Base-by-base conservation (phyloP, 306 rosid genomes). In the Sesbania bispinosa region DNA sequence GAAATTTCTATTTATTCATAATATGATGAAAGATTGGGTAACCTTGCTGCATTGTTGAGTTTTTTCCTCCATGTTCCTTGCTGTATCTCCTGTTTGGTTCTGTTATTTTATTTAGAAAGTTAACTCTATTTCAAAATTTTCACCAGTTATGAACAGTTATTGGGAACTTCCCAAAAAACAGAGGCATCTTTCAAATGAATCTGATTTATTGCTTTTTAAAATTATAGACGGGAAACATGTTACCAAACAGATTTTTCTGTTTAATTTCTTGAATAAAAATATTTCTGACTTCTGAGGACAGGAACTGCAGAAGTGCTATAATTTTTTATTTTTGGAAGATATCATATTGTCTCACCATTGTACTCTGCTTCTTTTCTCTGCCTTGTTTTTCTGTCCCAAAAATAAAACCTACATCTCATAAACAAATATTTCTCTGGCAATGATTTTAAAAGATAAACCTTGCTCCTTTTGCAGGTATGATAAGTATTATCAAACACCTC, bases 401-500 rank as follows among this genome's bases (percentile, higher is more conserved):
- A 32, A 11, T 7, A 19, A 42, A 23, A 6, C 18, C 62, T 32
- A 58, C 15, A 35, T 52, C 18, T 57, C 20, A 5, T 33, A 73
- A 41, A 19, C 74, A 69, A 52, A 26, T 67, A 45, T 13, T 66
- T 38, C 69, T 73, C 27, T 14, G 65, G 48, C 39, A 16, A 68
- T 65, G 23, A 10, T 57, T 41, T n/a, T 32, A 29, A 75, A 62
- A 21, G 62, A 14, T 55, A 46, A 23, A 33, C 16, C 16, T 77
- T 55, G 16, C 50, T n/a, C 8, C 6, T 46, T 81, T 63, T 79
- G 73, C 84, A 91, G 99, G 84, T 94, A 94, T 71, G 99, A 91
- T 77, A 89, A 94, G 76, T 94, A 94, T 81, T 94, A 94, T 82
- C 99, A 94, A 76, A 91, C 99, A 58, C 99, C 99, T 60, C 91